phyloP scores from a whole-genome alignment of 768 basidiomycete species.

The Auriscalpium microsporum region DNA sequence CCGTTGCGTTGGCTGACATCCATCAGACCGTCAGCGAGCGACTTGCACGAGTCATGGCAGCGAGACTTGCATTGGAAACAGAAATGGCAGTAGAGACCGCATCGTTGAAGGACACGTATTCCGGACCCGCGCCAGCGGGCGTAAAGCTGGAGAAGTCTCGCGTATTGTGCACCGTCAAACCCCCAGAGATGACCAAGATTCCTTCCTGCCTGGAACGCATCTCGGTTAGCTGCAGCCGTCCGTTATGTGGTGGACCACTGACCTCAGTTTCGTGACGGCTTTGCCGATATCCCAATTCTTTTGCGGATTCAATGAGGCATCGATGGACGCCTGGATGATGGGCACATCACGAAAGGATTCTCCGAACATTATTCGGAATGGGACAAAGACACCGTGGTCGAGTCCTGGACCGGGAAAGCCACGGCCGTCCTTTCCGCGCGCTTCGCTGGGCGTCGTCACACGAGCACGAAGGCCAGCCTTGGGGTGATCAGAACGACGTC shows the following conservation, averaged over 20 bases:
- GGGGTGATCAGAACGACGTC: background rate
- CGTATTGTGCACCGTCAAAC: conserved; percentile 61
- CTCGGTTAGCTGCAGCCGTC: conserved; percentile 1
- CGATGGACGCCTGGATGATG: conserved; percentile 64
- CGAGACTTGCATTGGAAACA: conserved; percentile 37
- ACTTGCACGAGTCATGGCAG: background rate
- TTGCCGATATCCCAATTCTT: conserved; percentile 59
- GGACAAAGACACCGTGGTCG: conserved; percentile 77
- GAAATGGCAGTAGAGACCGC: conserved; percentile 51
- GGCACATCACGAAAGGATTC: conserved; percentile 53
- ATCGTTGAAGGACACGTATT: conserved; percentile 48
- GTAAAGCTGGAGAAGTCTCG: conserved; percentile 42
- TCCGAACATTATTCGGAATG: conserved; percentile 74
- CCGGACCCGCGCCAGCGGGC: conserved; percentile 37
- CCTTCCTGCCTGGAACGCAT: conserved; percentile 43
- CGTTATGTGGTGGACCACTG: conserved; percentile 12
- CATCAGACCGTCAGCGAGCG: background rate
- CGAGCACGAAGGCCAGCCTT: conserved; percentile 50
- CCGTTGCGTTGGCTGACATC: conserved; percentile 37
- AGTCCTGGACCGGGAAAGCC: conserved; percentile 58
- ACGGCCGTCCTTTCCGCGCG: conserved; percentile 57
- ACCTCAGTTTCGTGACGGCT: conserved; percentile 53
- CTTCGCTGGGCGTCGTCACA: conserved; percentile 38
- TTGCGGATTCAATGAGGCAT: conserved; percentile 48
- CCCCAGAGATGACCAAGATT: conserved; percentile 62